Percentiles rank a stretch among this genome's conserved stretches.
These are phyloP conservation scores for Paramecium octaurelia DNA, from an alignment of 73 alveolate genomes.

Conservation along the genomic window DNA sequence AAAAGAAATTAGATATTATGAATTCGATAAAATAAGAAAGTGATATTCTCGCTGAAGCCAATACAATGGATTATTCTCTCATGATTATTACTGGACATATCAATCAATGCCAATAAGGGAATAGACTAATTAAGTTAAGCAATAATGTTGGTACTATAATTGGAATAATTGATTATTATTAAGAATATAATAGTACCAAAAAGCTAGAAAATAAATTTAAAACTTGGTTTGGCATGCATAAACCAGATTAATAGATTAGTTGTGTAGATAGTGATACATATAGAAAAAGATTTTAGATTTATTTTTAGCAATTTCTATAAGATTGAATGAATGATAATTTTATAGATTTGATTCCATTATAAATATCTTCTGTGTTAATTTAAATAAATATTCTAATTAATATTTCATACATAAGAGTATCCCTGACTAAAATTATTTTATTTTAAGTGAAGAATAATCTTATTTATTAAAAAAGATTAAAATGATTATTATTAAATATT, in stretches of 20 bases:
- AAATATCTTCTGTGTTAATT: neutral
- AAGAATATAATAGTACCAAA: slow-evolving; percentile 12
- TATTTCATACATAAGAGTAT: neutral
- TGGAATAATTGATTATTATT: slow-evolving; percentile 16
- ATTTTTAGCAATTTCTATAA: neutral
- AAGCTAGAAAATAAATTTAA: neutral
- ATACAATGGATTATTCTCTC: slow-evolving; percentile 28
- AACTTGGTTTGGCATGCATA: neutral
- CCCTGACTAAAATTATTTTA: too few relatives aligned
- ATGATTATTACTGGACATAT: neutral
- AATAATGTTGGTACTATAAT: neutral
- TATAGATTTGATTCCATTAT: neutral
- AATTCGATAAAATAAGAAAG: neutral
- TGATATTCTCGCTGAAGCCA: neutral
- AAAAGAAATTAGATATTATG: neutral
- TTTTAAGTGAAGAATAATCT: too few relatives aligned
- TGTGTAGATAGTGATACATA: slow-evolving; percentile 36
- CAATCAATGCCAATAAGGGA: neutral
- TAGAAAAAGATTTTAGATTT: slow-evolving; percentile 4
- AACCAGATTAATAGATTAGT: slow-evolving; percentile 12
- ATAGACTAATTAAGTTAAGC: neutral
- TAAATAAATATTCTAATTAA: neutral
- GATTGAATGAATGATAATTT: neutral
- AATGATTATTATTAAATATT: too few relatives aligned
- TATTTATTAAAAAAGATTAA: too few relatives aligned